A percentile compares a stretch with the other conserved stretches of the same genome.
Conservation (phyloP, 148 eudicot species). For the Fagopyrum esculentum region DNA sequence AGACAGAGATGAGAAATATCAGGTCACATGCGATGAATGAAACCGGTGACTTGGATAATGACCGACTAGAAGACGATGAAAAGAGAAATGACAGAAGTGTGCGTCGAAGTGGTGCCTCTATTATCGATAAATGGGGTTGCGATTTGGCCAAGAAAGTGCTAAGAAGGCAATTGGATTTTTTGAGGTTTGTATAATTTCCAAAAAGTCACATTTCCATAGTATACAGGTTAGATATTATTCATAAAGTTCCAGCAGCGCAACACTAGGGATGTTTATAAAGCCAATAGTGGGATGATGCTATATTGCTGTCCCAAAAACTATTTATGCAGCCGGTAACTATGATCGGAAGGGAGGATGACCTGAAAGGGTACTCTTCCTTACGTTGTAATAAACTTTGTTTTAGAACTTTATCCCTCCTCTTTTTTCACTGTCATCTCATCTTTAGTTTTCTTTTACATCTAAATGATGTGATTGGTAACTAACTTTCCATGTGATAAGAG, state of each 20-base stretch:
- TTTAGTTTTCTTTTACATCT: background rate
- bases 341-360: conserved; percentile 77
- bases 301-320: too few relatives aligned
- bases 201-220: background rate
- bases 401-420: background rate
- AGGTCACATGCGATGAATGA: too few relatives aligned
- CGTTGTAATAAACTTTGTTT: conserved; percentile 31
- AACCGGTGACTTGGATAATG: too few relatives aligned
- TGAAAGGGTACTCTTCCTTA: conserved; percentile 91
- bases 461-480: background rate
- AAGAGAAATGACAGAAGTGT: too few relatives aligned
- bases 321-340: conserved; percentile 47
- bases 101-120: background rate
- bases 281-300: too few relatives aligned
- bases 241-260: background rate
- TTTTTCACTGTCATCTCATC: background rate
- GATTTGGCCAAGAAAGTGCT: conserved; percentile 76
- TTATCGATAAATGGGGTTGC: conserved; percentile 79
- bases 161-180: conserved; percentile 81
- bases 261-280: background rate
- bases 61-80: too few relatives aligned
- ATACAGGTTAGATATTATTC: background rate
- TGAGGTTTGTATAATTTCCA: conserved; percentile 41
- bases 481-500: conserved; percentile 58
- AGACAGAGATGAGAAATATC: too few relatives aligned